Percentiles rank a stretch among this genome's conserved stretches.
These are phyloP conservation scores for Mucor circinelloides DNA, from an alignment of 371 early-diverging fungal genomes.

Conservation along the genomic window DNA sequence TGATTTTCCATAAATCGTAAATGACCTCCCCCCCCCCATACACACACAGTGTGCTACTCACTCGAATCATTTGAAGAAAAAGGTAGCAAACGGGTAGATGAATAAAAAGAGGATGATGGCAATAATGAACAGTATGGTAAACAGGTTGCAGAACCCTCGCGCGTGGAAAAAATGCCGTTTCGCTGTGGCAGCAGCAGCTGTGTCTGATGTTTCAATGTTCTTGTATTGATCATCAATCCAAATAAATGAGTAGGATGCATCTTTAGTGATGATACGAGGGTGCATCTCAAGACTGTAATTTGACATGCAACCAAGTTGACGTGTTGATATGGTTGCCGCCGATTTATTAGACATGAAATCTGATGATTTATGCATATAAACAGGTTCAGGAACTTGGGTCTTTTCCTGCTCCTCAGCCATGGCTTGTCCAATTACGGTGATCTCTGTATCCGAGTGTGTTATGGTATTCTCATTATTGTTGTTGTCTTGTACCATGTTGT, in stretches of 20 bases:
- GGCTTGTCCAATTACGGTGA: not conserved
- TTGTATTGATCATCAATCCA: constrained; percentile 30
- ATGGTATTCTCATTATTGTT: constrained; percentile 6
- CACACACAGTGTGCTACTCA: not conserved
- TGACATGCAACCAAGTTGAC: constrained; percentile 16
- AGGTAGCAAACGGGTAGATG: constrained; percentile 18
- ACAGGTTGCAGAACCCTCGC: constrained; percentile 19
- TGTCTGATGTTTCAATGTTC: not conserved
- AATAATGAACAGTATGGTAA: constrained; percentile 15
- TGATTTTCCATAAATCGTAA: constrained; percentile 5
- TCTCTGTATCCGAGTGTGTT: constrained; percentile 9
- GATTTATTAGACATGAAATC: constrained; percentile 1
- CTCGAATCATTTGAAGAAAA: not conserved
- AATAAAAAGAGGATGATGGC: constrained; percentile 19
- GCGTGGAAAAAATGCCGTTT: constrained; percentile 1
- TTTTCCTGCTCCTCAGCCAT: not conserved
- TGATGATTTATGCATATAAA: constrained; percentile 10
- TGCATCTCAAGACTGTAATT: constrained; percentile 12
- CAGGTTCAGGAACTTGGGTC: not conserved
- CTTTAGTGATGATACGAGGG: constrained; percentile 19
- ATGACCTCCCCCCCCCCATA: not conserved
- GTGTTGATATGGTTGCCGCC: constrained; percentile 12
- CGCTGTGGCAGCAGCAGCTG: not conserved
- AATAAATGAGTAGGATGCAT: constrained; percentile 19
- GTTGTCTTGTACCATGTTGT: constrained; percentile 6